phyloP scores from a whole-genome alignment of 805 yeast genomes.

The Wickerhamomyces sydowiorum region DNA sequence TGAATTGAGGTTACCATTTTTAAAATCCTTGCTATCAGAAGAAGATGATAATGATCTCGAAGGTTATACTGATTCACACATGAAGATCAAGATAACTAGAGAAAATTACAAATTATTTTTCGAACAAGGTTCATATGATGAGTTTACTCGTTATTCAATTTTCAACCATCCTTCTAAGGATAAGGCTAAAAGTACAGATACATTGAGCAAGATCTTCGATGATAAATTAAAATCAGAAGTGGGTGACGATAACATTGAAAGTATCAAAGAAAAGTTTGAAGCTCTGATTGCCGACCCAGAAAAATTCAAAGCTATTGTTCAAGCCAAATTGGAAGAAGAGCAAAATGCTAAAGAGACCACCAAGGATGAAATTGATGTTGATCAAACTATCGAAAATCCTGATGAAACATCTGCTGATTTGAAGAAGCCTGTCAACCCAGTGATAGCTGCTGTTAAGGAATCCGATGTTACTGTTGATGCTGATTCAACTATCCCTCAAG shows the following conservation, averaged over 20 bases:
- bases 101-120: slow-evolving; percentile 77
- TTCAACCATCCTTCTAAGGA: slow-evolving; percentile 30
- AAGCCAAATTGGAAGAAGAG: slow-evolving; percentile 7
- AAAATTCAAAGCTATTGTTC: slow-evolving; percentile 9
- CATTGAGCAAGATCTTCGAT: slow-evolving; percentile 33
- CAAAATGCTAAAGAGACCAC: slow-evolving; percentile 7
- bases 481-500: slow-evolving; percentile 44
- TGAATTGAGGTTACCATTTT: slow-evolving; percentile 72
- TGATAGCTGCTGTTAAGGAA: slow-evolving; percentile 17
- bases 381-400: slow-evolving; percentile 16
- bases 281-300: slow-evolving; percentile 18
- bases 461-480: slow-evolving; percentile 35
- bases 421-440: slow-evolving; percentile 12
- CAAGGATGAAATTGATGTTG: slow-evolving; percentile 16
- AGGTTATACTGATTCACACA: slow-evolving; percentile 61
- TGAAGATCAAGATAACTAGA: slow-evolving; percentile 74
- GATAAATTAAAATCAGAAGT: slow-evolving; percentile 16
- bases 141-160: slow-evolving; percentile 58
- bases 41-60: slow-evolving; percentile 23
- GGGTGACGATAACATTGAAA: slow-evolving; percentile 27
- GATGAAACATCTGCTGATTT: slow-evolving; percentile 16
- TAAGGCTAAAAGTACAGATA: slow-evolving; percentile 28
- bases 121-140: slow-evolving; percentile 74
- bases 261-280: slow-evolving; percentile 18
- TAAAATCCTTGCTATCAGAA: slow-evolving; percentile 50